phyloP scores from a whole-genome alignment of 306 rosid species.

The Albizia julibrissin region DNA sequence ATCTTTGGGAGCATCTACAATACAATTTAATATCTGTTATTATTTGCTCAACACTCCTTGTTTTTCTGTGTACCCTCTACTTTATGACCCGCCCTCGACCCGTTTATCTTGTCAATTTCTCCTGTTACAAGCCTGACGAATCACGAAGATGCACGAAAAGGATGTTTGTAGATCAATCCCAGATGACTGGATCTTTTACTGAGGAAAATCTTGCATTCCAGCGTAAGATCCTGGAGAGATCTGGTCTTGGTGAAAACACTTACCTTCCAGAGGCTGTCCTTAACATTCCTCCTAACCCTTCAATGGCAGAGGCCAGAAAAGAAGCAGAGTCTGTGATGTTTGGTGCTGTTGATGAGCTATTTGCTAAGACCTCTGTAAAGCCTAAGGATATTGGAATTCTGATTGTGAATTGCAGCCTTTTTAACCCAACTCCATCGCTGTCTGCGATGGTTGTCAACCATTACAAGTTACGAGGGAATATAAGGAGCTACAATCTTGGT shows the following conservation, averaged over 20 bases:
- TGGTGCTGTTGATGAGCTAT: slow-evolving; percentile 81
- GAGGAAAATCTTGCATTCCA: slow-evolving; percentile 73
- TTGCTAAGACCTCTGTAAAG: slow-evolving; percentile 66
- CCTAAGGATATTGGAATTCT: slow-evolving; percentile 78
- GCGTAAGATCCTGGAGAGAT: slow-evolving; percentile 78
- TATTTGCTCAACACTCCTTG: slow-evolving; percentile 73
- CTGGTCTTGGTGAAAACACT: slow-evolving; percentile 74
- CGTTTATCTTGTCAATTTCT: slow-evolving; percentile 79
- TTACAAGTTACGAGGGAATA: slow-evolving; percentile 82
- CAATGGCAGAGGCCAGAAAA: slow-evolving; percentile 82
- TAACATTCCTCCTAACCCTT: slow-evolving; percentile 76
- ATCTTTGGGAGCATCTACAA: slow-evolving; percentile 78
- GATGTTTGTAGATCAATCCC: slow-evolving; percentile 70
- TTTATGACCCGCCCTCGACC: slow-evolving; percentile 75
- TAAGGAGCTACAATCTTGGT: slow-evolving; percentile 71
- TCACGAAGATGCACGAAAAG: slow-evolving; percentile 68
- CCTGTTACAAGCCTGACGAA: slow-evolving; percentile 83
- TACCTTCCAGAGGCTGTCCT: slow-evolving; percentile 86
- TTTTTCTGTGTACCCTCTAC: slow-evolving; percentile 67
- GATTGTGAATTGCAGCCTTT: slow-evolving; percentile 82
- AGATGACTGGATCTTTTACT: slow-evolving; percentile 55
- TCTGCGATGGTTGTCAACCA: slow-evolving; percentile 86
- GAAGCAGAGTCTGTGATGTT: slow-evolving; percentile 66
- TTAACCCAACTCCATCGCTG: slow-evolving; percentile 86
- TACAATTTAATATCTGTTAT: slow-evolving; percentile 70